phyloP scores from a whole-genome alignment of 1,284 basidiomycete species.

The Cryptococcus sp. region DNA sequence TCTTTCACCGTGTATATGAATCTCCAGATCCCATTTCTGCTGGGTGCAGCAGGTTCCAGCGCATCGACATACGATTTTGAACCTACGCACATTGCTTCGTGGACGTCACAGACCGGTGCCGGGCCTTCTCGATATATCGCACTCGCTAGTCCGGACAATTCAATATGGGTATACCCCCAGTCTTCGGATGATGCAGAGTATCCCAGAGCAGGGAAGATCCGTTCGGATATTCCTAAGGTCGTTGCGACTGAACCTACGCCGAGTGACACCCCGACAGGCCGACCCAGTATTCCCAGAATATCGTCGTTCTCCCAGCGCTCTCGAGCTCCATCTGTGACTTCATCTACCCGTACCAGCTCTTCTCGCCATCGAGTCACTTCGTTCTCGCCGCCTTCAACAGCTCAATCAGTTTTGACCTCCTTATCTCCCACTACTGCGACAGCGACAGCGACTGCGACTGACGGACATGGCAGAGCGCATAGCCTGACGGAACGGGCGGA shows the following conservation, averaged over 20 bases:
- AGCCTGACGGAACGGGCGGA: conserved; percentile 16
- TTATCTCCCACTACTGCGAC: conserved; percentile 20
- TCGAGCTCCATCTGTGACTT: background rate
- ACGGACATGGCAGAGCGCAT: conserved; percentile 14
- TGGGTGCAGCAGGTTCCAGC: conserved; percentile 9
- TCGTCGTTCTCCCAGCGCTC: conserved; percentile 11
- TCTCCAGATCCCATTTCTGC: conserved; percentile 28
- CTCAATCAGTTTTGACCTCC: conserved; percentile 9
- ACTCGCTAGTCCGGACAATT: conserved; percentile 31
- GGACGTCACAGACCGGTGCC: conserved; percentile 13
- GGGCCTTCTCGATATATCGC: conserved; percentile 27
- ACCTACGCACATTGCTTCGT: conserved; percentile 32
- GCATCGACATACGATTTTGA: conserved; percentile 8
- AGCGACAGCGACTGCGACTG: conserved; percentile 17
- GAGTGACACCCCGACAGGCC: conserved; percentile 2
- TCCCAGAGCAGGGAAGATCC: background rate
- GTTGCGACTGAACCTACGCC: conserved; percentile 4
- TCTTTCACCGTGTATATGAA: conserved; percentile 13
- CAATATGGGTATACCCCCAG: conserved; percentile 30
- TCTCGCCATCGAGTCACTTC: conserved; percentile 22
- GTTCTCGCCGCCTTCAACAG: conserved; percentile 31
- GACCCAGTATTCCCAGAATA: conserved; percentile 5
- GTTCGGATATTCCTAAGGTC: conserved; percentile 5
- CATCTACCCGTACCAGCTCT: conserved; percentile 23
- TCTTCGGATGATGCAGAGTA: background rate